Base-by-base conservation (phyloP, 176 grass and related monocot species). In the Oryza nivara region DNA sequence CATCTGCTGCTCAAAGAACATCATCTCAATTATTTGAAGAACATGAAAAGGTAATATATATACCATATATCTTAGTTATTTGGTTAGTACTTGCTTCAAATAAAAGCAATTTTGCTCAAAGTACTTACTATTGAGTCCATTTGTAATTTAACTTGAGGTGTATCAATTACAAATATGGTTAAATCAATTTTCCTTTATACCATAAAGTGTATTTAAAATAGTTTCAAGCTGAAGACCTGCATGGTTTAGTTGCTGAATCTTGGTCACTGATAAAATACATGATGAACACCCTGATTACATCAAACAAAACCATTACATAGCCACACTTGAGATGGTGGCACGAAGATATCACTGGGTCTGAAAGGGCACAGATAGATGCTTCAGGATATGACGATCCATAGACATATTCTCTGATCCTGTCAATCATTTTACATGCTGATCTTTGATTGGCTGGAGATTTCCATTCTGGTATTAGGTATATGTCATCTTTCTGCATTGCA, bases 21-120 rank as follows among this genome's bases (percentile, higher is more conserved):
- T 12, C 70, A 48, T 79, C 84, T 54, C 89, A 86, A 36, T 72
- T 84, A 74, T 66, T 65, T 79, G 80, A 74, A 80, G 70, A 85
- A 48, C 67, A 71, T 79, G 80, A 83, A 78, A 92, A 91, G 88
- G 92, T 94, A 87, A 19, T 56, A 56, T 56, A 56, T 56, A 56
- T 26, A 73, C 46, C 25, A 65, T 15, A 52, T 20, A 75, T 76
- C 67, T 83, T 67, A 77, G 22, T 38, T 67, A 87, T 28, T 38
- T 54, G 34, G 26, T 82, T 75, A 54, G 78, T 71, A 47, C 34
- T 91, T 84, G 11, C 68, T 84, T 34, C 25, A 60, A 48, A 78
- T 80, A 65, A 15, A 52, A 9, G n/a, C 54, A 65, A 28, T 28
- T 28, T 28, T 28, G 28, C 28, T 28, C 28, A 28, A 28, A 28